Evolutionary conservation across 306 rosid species (phyloP).

Genomic region (Corylus americana): DNA sequence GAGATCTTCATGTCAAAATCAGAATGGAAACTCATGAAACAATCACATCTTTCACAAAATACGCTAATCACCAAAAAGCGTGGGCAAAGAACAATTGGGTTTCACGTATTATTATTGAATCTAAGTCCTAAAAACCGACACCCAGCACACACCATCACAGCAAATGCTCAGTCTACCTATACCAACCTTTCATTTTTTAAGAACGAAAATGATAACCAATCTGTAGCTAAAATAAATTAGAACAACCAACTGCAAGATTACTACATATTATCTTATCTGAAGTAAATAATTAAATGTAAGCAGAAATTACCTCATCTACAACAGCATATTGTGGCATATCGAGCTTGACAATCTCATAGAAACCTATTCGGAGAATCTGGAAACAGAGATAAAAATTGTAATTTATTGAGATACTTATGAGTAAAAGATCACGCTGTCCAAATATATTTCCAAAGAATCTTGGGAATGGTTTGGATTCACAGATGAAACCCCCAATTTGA

Average conservation of each 20-base stretch:
- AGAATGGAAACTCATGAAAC: neutral
- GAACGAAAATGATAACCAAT: neutral
- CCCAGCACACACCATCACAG: neutral
- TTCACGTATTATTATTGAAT: constrained; percentile 7
- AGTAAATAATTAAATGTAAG: neutral
- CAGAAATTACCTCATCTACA: constrained; percentile 70
- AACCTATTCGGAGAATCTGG: constrained; percentile 82
- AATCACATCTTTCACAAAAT: neutral
- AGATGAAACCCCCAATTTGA: constrained; percentile 2
- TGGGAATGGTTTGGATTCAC: neutral
- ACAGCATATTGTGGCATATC: constrained; percentile 90
- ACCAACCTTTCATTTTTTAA: neutral
- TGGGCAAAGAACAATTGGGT: neutral
- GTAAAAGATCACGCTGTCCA: neutral
- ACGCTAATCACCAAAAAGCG: constrained; percentile 1
- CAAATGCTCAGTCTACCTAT: neutral
- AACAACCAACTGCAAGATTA: neutral
- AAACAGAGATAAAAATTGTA: constrained; percentile 17
- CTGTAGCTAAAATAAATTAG: constrained; percentile 8
- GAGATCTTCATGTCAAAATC: neutral
- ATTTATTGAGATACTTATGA: neutral
- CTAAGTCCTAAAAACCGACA: neutral
- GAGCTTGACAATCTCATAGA: constrained; percentile 78
- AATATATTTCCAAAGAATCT: constrained; percentile 3
- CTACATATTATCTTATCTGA: constrained; percentile 4